A percentile compares a stretch with the other conserved stretches of the same genome.
Evolutionary conservation across 495 filamentous ascomycete species (phyloP).

Genomic region (Penicillium canariense): DNA sequence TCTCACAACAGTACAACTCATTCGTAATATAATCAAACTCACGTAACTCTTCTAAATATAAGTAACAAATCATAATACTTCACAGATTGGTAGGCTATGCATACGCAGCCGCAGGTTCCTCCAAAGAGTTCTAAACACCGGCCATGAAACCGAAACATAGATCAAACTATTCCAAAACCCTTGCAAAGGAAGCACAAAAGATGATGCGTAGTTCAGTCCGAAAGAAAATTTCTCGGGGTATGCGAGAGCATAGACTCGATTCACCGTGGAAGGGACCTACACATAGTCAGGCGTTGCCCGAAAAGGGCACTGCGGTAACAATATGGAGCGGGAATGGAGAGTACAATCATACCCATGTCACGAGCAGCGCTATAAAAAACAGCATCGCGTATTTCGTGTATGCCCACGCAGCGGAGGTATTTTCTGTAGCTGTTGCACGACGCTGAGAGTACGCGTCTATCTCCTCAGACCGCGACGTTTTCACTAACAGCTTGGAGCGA

Average conservation of each 20-base stretch:
- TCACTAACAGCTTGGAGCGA: slow-evolving; percentile 4
- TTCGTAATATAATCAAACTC: too few relatives aligned
- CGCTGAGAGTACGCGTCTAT: slow-evolving; percentile 18
- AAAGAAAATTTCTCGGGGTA: slow-evolving; percentile 52
- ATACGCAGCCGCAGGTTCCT: neutral
- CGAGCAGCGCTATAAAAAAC: slow-evolving; percentile 78
- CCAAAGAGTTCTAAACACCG: slow-evolving; percentile 29
- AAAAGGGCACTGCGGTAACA: too few relatives aligned
- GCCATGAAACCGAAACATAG: slow-evolving; percentile 64
- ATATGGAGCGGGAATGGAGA: too few relatives aligned
- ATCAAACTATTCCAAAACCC: slow-evolving; percentile 87
- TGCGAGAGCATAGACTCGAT: slow-evolving; percentile 69
- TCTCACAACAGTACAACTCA: too few relatives aligned
- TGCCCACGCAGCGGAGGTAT: slow-evolving; percentile 57
- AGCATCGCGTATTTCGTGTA: slow-evolving; percentile 82
- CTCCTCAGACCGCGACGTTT: slow-evolving; percentile 8
- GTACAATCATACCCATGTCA: slow-evolving; percentile 63
- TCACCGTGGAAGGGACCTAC: slow-evolving; percentile 72
- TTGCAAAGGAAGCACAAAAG: slow-evolving; percentile 77
- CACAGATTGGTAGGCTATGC: neutral
- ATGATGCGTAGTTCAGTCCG: slow-evolving; percentile 64
- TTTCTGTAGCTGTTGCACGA: slow-evolving; percentile 21
- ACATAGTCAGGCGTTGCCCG: too few relatives aligned
- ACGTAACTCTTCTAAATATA: too few relatives aligned
- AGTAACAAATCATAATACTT: too few relatives aligned